Conservation (phyloP, 2,329 filamentous ascomycete species). For the Botryotinia narcissicola region DNA sequence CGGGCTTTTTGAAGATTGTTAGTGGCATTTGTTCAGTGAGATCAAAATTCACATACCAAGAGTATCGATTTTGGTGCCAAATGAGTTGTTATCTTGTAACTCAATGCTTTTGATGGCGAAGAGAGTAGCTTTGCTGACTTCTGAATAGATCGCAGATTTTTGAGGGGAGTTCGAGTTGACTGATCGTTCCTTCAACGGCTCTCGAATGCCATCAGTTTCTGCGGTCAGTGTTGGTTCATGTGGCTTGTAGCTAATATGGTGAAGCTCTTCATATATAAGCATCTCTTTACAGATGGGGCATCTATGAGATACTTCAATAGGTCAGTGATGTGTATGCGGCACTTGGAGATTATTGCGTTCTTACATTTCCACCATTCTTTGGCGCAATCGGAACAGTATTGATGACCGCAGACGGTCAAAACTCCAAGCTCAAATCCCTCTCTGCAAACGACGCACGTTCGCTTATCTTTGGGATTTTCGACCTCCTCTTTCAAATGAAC, state of each 20-base stretch:
- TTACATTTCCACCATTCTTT: slow-evolving; percentile 62
- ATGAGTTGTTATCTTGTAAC: slow-evolving; percentile 63
- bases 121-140: slow-evolving; percentile 68
- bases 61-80: slow-evolving; percentile 88
- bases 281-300: slow-evolving; percentile 67
- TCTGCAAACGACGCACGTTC: slow-evolving; percentile 85
- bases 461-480: slow-evolving; percentile 59
- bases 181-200: slow-evolving; percentile 34
- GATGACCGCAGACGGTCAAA: slow-evolving; percentile 84
- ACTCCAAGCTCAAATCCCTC: slow-evolving; percentile 72
- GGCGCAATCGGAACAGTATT: slow-evolving; percentile 89
- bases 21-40: neutral
- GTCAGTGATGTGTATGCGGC: neutral
- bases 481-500: slow-evolving; percentile 39
- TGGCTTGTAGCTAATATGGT: slow-evolving; percentile 82
- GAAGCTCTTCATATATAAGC: slow-evolving; percentile 66
- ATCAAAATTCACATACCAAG: slow-evolving; percentile 40
- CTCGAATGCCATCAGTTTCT: slow-evolving; percentile 52
- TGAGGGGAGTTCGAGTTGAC: slow-evolving; percentile 26
- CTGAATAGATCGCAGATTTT: slow-evolving; percentile 66
- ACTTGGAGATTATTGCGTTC: neutral
- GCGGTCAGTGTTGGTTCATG: slow-evolving; percentile 60
- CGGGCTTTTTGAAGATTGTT: slow-evolving; percentile 45
- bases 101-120: slow-evolving; percentile 81
- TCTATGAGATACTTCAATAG: slow-evolving; percentile 17